phyloP scores from a whole-genome alignment of 1,284 basidiomycete species.

The Cutaneotrichosporon sp. region DNA sequence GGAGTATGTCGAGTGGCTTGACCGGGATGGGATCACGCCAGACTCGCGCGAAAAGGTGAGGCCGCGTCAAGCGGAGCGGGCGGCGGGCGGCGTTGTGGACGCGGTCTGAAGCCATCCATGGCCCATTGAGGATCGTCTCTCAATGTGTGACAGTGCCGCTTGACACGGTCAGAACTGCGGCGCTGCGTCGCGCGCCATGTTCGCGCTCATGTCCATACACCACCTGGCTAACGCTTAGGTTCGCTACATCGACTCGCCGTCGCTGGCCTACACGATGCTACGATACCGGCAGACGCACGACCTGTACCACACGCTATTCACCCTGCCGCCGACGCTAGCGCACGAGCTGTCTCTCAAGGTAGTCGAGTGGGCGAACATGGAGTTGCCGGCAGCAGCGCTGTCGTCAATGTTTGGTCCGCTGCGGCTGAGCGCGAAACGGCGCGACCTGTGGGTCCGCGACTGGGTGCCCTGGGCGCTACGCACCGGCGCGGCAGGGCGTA shows the following conservation, averaged over 20 bases:
- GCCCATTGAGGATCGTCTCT: too few relatives aligned
- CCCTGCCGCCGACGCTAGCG: constrained; percentile 80
- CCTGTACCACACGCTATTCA: constrained; percentile 85
- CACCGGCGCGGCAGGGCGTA: constrained; percentile 65
- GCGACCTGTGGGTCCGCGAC: constrained; percentile 52
- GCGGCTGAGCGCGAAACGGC: constrained; percentile 33
- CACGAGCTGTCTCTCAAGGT: constrained; percentile 95
- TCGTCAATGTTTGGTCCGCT: constrained; percentile 66
- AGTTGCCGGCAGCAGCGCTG: constrained; percentile 79
- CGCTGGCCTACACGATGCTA: constrained; percentile 94
- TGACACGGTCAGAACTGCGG: too few relatives aligned
- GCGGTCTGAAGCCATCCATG: too few relatives aligned
- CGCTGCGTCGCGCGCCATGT: too few relatives aligned
- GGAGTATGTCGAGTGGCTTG: constrained; percentile 86
- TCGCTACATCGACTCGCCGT: constrained; percentile 86
- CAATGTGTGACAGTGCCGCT: too few relatives aligned
- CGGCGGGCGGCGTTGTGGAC: too few relatives aligned
- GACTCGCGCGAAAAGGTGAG: constrained; percentile 86
- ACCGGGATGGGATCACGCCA: constrained; percentile 83
- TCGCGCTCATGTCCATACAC: not conserved
- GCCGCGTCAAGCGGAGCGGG: constrained; percentile 41
- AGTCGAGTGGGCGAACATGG: constrained; percentile 90
- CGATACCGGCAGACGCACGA: constrained; percentile 97
- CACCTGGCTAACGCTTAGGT: constrained; percentile 57
- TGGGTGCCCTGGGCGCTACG: constrained; percentile 87